Base-by-base conservation (phyloP, 345 rosid species). In the Adansonia digitata region DNA sequence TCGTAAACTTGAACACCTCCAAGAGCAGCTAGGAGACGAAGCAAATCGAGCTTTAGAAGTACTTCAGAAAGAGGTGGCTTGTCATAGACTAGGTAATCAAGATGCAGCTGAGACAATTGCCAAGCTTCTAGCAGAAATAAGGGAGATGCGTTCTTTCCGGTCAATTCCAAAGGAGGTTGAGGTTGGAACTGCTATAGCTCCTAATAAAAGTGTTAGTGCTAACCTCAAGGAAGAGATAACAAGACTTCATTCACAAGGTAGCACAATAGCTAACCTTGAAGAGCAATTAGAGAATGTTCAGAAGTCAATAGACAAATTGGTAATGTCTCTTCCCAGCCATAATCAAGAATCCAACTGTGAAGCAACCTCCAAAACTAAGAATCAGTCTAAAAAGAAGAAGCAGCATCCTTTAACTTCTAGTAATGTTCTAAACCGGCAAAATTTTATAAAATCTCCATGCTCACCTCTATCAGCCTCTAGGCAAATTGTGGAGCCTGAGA, bases 71-170 rank as follows among this genome's bases (percentile, higher is more conserved):
- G 99, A 96, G 81, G 99, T 93, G 53, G 90, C 99, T 77, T 92
- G 95, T 77, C 99, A 96, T 79, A 89, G 97, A 82, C 84, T 91
- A 75, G 99, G 99, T 59, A 96, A 96, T 77, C 99, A 96, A 85
- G 99, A 96, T 87, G 99, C 99, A 79, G 99, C 99, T 2, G 97
- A 93, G 85, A 96, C 99, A 29, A 86, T 96, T 56, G 98, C 98
- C 17, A 96, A 92, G 85, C 86, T 96, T 78, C 99, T 91, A 79
- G 97, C 94, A 74, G 99, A 96, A 83, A 96, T 96, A 77, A 85
- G 91, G 82, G 99, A 86, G 71, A 93, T 96, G 98, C 89, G 91
- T 60, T 74, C 94, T 52, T 86, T 89, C 74, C 85, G 81, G 76
- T 72, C 90, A 34, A 72, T 80, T 74, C 79, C 88, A 17, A 84